Conservation (phyloP, 2,329 filamentous ascomycete genomes). For the Purpureocillium lavendulum region DNA sequence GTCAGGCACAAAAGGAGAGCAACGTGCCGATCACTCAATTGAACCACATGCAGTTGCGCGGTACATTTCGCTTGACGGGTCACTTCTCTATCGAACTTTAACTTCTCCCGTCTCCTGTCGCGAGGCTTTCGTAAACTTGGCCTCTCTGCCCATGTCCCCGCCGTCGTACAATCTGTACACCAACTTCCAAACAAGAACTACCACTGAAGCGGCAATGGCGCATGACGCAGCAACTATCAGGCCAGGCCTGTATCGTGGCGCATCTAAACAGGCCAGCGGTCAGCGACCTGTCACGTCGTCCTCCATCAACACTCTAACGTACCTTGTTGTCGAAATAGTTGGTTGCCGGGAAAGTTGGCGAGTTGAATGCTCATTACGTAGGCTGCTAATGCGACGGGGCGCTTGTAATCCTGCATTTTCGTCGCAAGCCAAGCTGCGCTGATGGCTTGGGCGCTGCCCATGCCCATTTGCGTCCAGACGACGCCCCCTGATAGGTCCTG, state of each 20-base stretch:
- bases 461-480: conserved; percentile 22
- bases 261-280: conserved; percentile 14
- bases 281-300: too few species aligned
- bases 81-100: too few species aligned
- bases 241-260: conserved; percentile 16
- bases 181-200: conserved; percentile 20
- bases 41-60: too few species aligned
- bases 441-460: conserved; percentile 21
- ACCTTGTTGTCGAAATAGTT: conserved; percentile 18
- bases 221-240: conserved; percentile 16
- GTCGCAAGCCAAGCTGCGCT: conserved; percentile 19
- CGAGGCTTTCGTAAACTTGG: too few species aligned
- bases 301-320: too few species aligned
- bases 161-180: conserved; percentile 17
- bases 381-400: conserved; percentile 17
- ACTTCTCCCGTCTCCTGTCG: too few species aligned
- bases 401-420: conserved; percentile 19
- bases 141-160: conserved; percentile 16
- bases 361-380: conserved; percentile 23
- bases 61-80: too few species aligned
- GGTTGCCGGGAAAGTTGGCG: conserved; percentile 20
- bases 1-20: too few species aligned
- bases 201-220: conserved; percentile 13
- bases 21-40: too few species aligned
- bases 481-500: conserved; percentile 20